These are phyloP conservation scores for Yamadazyma olivae DNA, from an alignment of 805 yeast genomes.

Conservation along the genomic window DNA sequence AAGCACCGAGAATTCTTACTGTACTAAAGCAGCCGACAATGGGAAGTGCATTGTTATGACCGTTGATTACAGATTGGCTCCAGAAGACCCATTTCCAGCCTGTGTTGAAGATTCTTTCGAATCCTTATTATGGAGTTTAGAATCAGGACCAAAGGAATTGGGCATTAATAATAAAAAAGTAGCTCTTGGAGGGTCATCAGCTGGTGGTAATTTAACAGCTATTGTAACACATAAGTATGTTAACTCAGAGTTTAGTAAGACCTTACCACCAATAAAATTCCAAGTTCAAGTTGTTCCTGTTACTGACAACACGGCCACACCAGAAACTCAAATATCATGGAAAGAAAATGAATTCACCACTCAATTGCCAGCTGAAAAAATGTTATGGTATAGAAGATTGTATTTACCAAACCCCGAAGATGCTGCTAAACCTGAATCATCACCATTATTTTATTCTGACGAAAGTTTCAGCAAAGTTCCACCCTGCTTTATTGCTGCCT, in stretches of 20 bases:
- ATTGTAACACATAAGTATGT: conserved; percentile 34
- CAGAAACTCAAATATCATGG: conserved; percentile 35
- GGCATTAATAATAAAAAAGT: conserved; percentile 29
- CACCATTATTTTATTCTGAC: conserved; percentile 40
- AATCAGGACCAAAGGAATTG: conserved; percentile 16
- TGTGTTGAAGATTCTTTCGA: conserved; percentile 43
- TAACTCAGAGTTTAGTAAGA: conserved; percentile 15
- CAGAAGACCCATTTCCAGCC: conserved; percentile 49
- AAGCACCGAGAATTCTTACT: conserved; percentile 39
- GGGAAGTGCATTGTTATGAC: conserved; percentile 39
- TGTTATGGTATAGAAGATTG: conserved; percentile 43
- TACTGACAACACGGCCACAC: conserved; percentile 39
- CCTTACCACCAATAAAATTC: conserved; percentile 31
- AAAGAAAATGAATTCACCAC: conserved; percentile 36
- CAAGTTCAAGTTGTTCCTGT: conserved; percentile 46
- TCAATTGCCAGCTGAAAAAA: conserved; percentile 43
- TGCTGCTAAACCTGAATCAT: conserved; percentile 30
- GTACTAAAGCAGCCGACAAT: conserved; percentile 36
- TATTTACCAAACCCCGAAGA: conserved; percentile 34
- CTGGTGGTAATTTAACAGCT: conserved; percentile 41
- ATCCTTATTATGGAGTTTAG: conserved; percentile 28
- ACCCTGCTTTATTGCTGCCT: conserved; percentile 40
- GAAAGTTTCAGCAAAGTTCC: conserved; percentile 37
- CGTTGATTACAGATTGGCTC: conserved; percentile 51
- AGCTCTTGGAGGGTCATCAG: conserved; percentile 46